A percentile compares a stretch with the other conserved stretches of the same genome.
phyloP scores from a whole-genome alignment of 1,139 yeast species.

The Torulaspora globosa region DNA sequence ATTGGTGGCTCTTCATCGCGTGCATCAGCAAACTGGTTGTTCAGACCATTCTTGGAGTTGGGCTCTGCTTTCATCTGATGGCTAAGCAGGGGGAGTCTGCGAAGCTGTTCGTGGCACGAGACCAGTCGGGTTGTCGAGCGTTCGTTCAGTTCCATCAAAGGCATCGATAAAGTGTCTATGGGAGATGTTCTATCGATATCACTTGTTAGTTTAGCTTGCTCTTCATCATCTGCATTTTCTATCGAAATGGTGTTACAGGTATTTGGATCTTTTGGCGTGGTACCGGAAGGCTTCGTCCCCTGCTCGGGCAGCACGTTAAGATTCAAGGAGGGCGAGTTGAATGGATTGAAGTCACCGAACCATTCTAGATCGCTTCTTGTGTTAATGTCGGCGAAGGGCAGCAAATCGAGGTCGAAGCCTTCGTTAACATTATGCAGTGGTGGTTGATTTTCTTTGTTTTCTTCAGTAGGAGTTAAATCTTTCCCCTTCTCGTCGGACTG shows the following conservation, averaged over 20 bases:
- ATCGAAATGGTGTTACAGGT: slow-evolving; percentile 41
- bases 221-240: slow-evolving; percentile 30
- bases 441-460: slow-evolving; percentile 24
- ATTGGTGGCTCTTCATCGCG: slow-evolving; percentile 21
- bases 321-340: slow-evolving; percentile 16
- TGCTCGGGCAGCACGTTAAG: slow-evolving; percentile 8
- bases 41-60: background rate
- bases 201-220: slow-evolving; percentile 14
- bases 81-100: slow-evolving; percentile 21
- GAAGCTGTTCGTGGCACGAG: slow-evolving; percentile 21
- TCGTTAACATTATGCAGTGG: slow-evolving; percentile 12
- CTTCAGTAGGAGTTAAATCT: slow-evolving; percentile 7
- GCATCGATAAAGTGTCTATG: slow-evolving; percentile 35
- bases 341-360: slow-evolving; percentile 26
- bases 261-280: slow-evolving; percentile 44
- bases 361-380: slow-evolving; percentile 23
- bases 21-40: slow-evolving; percentile 11
- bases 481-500: slow-evolving; percentile 19
- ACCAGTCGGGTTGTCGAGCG: slow-evolving; percentile 19
- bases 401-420: slow-evolving; percentile 20
- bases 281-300: slow-evolving; percentile 15
- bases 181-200: slow-evolving; percentile 36
- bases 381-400: slow-evolving; percentile 21
- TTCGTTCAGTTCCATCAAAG: slow-evolving; percentile 29
- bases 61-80: slow-evolving; percentile 6